Percentiles rank a stretch among this genome's conserved stretches.
Evolutionary conservation across 805 yeast species (phyloP).

Genomic region (Kodamaea sagamina): DNA sequence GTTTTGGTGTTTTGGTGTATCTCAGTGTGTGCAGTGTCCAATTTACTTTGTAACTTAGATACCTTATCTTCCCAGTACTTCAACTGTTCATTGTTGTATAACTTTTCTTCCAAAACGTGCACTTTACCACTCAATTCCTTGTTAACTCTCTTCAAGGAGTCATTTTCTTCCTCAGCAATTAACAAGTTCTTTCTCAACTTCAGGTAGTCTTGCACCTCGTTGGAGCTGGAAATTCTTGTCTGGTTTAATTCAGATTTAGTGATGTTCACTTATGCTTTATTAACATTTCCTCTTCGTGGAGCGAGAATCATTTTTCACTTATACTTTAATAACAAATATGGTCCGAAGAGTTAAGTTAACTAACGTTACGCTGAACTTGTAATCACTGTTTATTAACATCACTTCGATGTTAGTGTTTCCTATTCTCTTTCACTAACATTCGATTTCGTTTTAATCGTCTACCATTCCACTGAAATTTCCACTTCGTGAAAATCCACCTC

Average conservation of each 20-base stretch:
- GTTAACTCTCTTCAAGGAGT: slow-evolving; percentile 58
- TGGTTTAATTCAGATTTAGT: slow-evolving; percentile 37
- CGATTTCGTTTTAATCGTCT: too few relatives aligned
- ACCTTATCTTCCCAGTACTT: slow-evolving; percentile 63
- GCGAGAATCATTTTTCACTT: too few relatives aligned
- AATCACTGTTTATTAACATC: too few relatives aligned
- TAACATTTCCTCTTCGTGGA: too few relatives aligned
- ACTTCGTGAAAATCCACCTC: background rate
- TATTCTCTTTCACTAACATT: too few relatives aligned
- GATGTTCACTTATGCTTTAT: too few relatives aligned
- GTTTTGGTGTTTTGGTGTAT: slow-evolving; percentile 56
- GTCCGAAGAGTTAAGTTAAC: too few relatives aligned
- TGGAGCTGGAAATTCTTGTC: slow-evolving; percentile 28
- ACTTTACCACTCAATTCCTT: slow-evolving; percentile 50
- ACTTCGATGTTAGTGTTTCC: too few relatives aligned
- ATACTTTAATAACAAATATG: too few relatives aligned
- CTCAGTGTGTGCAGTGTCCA: slow-evolving; percentile 48
- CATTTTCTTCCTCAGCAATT: slow-evolving; percentile 66
- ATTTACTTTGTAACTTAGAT: slow-evolving; percentile 50
- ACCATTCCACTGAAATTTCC: too few relatives aligned
- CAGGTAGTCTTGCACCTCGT: slow-evolving; percentile 38
- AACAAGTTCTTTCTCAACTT: slow-evolving; percentile 51
- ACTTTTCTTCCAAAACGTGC: slow-evolving; percentile 47
- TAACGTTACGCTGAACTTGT: too few relatives aligned
- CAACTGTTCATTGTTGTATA: slow-evolving; percentile 53